Base-by-base conservation (phyloP, 202 grass and related monocot genomes). In the Hordeum pubiflorum region DNA sequence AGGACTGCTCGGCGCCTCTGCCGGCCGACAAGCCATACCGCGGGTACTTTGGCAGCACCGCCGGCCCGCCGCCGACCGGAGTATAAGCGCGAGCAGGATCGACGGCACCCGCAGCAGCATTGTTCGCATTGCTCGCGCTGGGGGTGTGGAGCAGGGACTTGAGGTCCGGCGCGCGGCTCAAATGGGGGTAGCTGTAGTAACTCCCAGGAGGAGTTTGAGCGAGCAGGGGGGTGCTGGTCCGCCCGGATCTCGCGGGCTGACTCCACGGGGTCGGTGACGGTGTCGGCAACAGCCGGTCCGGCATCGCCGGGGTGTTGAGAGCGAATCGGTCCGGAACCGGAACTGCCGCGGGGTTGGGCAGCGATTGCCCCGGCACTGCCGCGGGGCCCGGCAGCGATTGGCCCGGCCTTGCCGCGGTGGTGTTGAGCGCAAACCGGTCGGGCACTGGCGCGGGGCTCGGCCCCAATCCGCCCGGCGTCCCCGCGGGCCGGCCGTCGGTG, bases 121-220 rank as follows among this genome's bases (percentile, higher is more conserved):
- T 92, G 78, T 64, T 77, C 0, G 43, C 32, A 73, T 86, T 92
- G 78, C 70, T 77, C 0, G 43, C 32, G 48, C n/a, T 86, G n/a
- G 55, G 63, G 68, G 36, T 84, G 29, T 65, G 54, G 24, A 89
- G 57, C 69, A 85, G 68, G 29, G 55, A 44, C 44, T 58, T 89
- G 2, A 79, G 87, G 76, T 88, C 91, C 14, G 72, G 55, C 11
- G 78, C 87, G 22, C 65, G 67, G 48, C 58, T 40, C 17, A 34
- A 31, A 36, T 50, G 22, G 71, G 76, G 81, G 74, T 89, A 10
- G 4, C 24, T 13, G 69, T 52, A n/a, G 69, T 12, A 82, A 15
- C 76, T 89, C 20, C 79, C 89, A 14, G 84, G 82, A 9, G 86
- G 82, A 15, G 86, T n/a, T 0, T 88, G 87, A 62, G 88, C 56